These are phyloP conservation scores for Hygrophila difformis DNA, from an alignment of 257 asterid genomes.

Conservation along the genomic window DNA sequence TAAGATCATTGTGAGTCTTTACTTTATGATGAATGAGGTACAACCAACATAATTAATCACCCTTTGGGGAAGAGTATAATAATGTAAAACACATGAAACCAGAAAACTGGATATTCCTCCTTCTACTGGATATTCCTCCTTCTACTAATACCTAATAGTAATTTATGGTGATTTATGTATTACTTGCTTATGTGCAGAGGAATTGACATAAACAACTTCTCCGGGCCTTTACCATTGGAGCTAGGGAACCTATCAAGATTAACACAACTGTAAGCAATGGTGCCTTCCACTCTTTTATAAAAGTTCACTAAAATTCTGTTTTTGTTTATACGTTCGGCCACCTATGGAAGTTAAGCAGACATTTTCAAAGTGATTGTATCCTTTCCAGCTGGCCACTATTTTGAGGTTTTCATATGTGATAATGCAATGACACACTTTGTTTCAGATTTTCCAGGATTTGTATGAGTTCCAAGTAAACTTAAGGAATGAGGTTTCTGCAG, in stretches of 20 bases:
- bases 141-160: no score
- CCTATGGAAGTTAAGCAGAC: neutral
- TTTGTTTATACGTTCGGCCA: no score
- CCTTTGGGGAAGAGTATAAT: neutral
- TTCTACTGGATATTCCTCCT: no score
- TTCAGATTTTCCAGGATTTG: neutral
- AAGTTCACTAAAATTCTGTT: no score
- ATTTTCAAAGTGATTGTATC: neutral
- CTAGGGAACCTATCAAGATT: slow-evolving; percentile 55
- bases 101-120: neutral
- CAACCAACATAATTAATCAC: neutral
- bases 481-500: neutral
- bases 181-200: slow-evolving; percentile 25
- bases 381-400: neutral
- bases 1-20: slow-evolving; percentile 44
- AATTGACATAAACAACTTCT: slow-evolving; percentile 54
- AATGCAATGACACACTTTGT: neutral
- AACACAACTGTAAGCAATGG: slow-evolving; percentile 51
- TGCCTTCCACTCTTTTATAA: no score
- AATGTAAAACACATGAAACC: neutral
- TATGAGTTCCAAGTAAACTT: neutral
- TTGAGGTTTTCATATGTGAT: neutral
- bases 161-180: neutral
- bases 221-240: slow-evolving; percentile 65
- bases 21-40: no score